Percentiles rank a stretch among this genome's conserved stretches.
These are phyloP conservation scores for Triticum dicoccoides DNA, from an alignment of 176 grass and related monocot genomes.

Conservation along the genomic window DNA sequence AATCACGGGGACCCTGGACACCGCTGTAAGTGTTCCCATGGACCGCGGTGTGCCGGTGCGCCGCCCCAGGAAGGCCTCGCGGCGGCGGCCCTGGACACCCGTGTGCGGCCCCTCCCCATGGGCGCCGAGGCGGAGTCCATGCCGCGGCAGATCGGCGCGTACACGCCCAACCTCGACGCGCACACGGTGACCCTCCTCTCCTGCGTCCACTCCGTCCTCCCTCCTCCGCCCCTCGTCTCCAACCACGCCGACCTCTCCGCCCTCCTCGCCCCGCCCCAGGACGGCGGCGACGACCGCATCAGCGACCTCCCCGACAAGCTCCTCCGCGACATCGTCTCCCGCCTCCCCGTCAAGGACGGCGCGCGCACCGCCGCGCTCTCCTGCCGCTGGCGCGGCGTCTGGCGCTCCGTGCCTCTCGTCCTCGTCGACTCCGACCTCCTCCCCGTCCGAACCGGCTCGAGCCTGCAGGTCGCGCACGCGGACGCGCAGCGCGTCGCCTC, in stretches of 20 bases:
- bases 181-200: background rate
- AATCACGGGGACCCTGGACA: background rate
- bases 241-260: background rate
- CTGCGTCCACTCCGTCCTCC: conserved; percentile 8
- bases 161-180: background rate
- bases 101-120: conserved; percentile 1
- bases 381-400: conserved; percentile 26
- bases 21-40: background rate
- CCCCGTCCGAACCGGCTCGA: background rate
- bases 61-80: background rate
- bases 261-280: background rate
- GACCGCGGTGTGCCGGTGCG: background rate
- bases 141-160: background rate
- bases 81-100: background rate
- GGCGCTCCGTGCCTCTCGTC: conserved; percentile 15
- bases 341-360: conserved; percentile 21
- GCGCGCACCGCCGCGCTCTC: conserved; percentile 27
- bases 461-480: background rate
- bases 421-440: conserved; percentile 20
- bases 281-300: background rate
- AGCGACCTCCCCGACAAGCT: conserved; percentile 10
- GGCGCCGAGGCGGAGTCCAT: background rate
- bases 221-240: background rate
- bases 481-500: background rate
- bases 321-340: conserved; percentile 1